These are phyloP conservation scores for Podaxis mareebaensis DNA, from an alignment of 768 basidiomycete genomes.

Conservation along the genomic window DNA sequence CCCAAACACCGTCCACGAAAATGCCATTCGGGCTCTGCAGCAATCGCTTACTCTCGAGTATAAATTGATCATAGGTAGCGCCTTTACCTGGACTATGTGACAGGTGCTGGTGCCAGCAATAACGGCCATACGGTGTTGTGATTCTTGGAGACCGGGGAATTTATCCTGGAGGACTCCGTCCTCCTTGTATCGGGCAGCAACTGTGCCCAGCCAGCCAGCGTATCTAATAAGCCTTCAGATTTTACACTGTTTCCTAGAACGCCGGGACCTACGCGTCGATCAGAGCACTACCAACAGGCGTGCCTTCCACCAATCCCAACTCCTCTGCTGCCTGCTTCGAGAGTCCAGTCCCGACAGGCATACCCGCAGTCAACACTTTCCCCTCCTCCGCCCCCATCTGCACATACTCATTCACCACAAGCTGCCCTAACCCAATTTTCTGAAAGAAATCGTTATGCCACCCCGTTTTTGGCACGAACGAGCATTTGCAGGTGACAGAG, in stretches of 20 bases:
- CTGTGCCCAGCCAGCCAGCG: slow-evolving; percentile 96
- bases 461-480: slow-evolving; percentile 81
- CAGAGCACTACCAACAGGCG: slow-evolving; percentile 89
- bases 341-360: slow-evolving; percentile 85
- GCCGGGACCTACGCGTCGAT: slow-evolving; percentile 80
- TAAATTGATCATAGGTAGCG: background rate
- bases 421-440: slow-evolving; percentile 75
- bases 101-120: slow-evolving; percentile 97
- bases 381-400: slow-evolving; percentile 73
- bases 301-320: slow-evolving; percentile 82
- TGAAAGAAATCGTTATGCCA: slow-evolving; percentile 91
- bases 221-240: slow-evolving; percentile 40
- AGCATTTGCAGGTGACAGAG: slow-evolving; percentile 95
- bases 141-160: slow-evolving; percentile 70
- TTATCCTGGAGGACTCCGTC: slow-evolving; percentile 50
- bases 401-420: slow-evolving; percentile 66
- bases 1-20: slow-evolving; percentile 93
- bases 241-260: too few species aligned
- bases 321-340: slow-evolving; percentile 79
- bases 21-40: slow-evolving; percentile 73
- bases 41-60: background rate
- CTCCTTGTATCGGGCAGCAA: slow-evolving; percentile 72
- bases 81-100: slow-evolving; percentile 80
- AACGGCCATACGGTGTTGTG: slow-evolving; percentile 80
- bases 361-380: slow-evolving; percentile 75